phyloP scores from a whole-genome alignment of 257 asterid species.

The Capsicum baccatum region DNA sequence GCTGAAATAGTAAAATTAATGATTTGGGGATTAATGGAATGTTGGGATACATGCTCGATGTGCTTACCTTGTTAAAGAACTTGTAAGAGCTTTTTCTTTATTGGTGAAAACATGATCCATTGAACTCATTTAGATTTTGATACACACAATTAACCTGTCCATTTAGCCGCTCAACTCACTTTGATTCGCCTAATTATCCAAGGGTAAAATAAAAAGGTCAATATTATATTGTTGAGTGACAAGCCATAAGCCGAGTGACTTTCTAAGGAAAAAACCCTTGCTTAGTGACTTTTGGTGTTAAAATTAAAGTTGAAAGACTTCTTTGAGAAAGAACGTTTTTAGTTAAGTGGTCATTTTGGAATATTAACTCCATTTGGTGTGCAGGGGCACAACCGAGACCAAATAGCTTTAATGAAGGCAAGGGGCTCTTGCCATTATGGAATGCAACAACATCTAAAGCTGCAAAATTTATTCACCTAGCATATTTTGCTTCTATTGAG shows the following conservation, averaged over 20 bases:
- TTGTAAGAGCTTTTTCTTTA: constrained; percentile 56
- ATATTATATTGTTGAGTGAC: too few species aligned
- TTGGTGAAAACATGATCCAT: neutral
- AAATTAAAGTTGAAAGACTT: too few species aligned
- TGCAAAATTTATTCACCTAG: neutral
- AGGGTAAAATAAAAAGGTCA: too few species aligned
- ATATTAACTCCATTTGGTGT: neutral
- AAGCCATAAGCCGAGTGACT: too few species aligned
- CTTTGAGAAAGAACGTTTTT: too few species aligned
- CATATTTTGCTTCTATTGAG: neutral
- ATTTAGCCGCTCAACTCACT: too few species aligned
- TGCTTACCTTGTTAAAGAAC: constrained; percentile 71
- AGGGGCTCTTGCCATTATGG: constrained; percentile 57
- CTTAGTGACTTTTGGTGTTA: too few species aligned
- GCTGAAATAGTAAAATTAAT: constrained; percentile 64
- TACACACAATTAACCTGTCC: too few species aligned
- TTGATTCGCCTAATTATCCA: too few species aligned
- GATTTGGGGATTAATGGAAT: constrained; percentile 85
- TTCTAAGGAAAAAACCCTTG: too few species aligned
- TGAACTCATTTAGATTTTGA: too few species aligned
- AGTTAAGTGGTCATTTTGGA: neutral
- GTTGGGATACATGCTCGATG: constrained; percentile 83
- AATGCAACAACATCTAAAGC: constrained; percentile 52
- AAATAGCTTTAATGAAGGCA: constrained; percentile 21
- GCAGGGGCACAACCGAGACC: constrained; percentile 30